These are phyloP conservation scores for Cyberlindnera petersonii DNA, from an alignment of 805 yeast species.

Conservation along the genomic window DNA sequence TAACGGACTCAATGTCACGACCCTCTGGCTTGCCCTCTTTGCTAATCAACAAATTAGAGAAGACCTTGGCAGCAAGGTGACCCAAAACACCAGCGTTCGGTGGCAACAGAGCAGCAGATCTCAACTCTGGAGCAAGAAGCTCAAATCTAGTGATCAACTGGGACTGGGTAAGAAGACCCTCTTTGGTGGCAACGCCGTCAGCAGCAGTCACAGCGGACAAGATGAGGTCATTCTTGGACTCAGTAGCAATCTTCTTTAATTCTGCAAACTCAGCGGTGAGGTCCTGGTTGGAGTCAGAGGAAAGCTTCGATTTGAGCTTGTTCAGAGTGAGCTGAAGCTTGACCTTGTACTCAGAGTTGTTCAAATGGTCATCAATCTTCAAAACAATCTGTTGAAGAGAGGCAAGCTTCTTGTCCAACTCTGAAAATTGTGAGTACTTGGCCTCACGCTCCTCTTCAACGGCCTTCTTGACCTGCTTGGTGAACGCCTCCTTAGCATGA, in stretches of 20 bases:
- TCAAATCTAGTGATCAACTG: slow-evolving; percentile 39
- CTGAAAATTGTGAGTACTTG: slow-evolving; percentile 64
- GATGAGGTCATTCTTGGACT: slow-evolving; percentile 43
- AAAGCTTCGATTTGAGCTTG: slow-evolving; percentile 39
- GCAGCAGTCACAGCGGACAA: slow-evolving; percentile 44
- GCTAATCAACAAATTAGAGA: slow-evolving; percentile 70
- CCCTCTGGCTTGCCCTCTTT: slow-evolving; percentile 80
- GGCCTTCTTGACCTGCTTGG: slow-evolving; percentile 49
- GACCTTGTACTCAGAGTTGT: slow-evolving; percentile 36
- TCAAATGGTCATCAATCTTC: slow-evolving; percentile 35
- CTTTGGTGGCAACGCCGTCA: slow-evolving; percentile 39
- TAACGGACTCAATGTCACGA: slow-evolving; percentile 81
- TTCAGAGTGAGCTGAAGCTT: slow-evolving; percentile 42
- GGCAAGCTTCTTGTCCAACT: slow-evolving; percentile 50
- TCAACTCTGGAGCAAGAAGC: slow-evolving; percentile 75
- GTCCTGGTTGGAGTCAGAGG: slow-evolving; percentile 36
- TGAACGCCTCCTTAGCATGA: slow-evolving; percentile 65
- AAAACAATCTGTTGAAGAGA: slow-evolving; percentile 53
- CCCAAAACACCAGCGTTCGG: slow-evolving; percentile 96
- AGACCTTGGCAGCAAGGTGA: slow-evolving; percentile 74
- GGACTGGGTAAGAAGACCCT: slow-evolving; percentile 50
- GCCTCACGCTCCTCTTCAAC: slow-evolving; percentile 76
- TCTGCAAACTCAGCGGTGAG: slow-evolving; percentile 22
- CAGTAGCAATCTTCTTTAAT: slow-evolving; percentile 34
- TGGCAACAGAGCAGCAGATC: slow-evolving; percentile 85